Percentiles rank a stretch among this genome's conserved stretches.
Conservation (phyloP, 371 early-diverging fungal genomes). For the Entomophthora muscae region DNA sequence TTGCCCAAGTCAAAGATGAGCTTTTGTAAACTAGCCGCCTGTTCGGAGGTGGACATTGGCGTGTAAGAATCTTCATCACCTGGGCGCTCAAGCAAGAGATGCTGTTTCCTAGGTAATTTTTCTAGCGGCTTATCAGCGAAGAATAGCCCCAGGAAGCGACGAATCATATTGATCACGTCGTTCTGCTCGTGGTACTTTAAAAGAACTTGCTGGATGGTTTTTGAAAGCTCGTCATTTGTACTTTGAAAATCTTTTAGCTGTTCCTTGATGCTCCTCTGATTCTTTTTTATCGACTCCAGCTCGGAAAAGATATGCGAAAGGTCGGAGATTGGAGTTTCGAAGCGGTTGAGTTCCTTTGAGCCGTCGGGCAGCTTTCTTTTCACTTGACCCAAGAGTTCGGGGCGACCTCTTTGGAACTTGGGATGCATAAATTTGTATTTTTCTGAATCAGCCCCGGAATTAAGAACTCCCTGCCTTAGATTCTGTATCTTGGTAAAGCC, state of each 20-base stretch:
- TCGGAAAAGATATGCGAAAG: neutral
- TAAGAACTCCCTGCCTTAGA: constrained; percentile 54
- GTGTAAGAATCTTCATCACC: neutral
- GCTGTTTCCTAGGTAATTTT: constrained; percentile 32
- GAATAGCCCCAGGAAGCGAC: constrained; percentile 62
- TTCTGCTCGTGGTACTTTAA: constrained; percentile 73
- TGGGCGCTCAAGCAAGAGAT: constrained; percentile 17
- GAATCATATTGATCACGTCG: constrained; percentile 77
- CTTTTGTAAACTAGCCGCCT: neutral
- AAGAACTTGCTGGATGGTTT: constrained; percentile 49
- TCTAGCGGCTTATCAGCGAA: constrained; percentile 38
- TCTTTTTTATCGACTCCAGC: constrained; percentile 45
- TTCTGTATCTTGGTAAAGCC: constrained; percentile 72
- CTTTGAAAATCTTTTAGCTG: constrained; percentile 73
- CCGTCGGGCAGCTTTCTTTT: neutral
- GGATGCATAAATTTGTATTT: constrained; percentile 39
- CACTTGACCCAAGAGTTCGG: constrained; percentile 18
- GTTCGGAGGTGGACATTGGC: neutral
- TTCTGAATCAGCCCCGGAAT: constrained; percentile 30
- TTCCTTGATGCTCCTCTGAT: constrained; percentile 69
- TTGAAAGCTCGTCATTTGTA: constrained; percentile 82
- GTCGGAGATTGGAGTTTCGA: neutral
- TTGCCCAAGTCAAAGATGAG: neutral
- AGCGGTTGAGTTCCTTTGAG: neutral
- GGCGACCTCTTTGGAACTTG: constrained; percentile 31